Conservation (phyloP, 140 eudicot species). For the Ambrosia hybrid region DNA sequence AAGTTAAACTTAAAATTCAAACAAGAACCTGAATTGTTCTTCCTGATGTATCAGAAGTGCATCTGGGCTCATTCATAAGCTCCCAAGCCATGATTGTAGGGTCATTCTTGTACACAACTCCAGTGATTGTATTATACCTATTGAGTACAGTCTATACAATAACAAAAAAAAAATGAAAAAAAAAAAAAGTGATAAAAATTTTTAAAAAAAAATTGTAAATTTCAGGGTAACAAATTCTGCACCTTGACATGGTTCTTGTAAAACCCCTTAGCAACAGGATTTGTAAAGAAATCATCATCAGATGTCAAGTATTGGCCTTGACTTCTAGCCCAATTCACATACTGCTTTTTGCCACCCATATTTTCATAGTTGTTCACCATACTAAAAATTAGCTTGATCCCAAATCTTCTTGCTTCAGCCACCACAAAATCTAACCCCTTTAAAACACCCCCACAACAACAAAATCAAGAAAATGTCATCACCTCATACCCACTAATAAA, state of each 20-base stretch:
- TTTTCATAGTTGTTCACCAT: constrained; percentile 85
- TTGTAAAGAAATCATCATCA: constrained; percentile 93
- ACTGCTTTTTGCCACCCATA: constrained; percentile 95
- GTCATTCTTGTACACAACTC: constrained; percentile 85
- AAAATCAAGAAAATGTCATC: constrained; percentile 27
- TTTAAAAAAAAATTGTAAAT: background rate
- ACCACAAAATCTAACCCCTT: constrained; percentile 98
- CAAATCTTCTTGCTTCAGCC: constrained; percentile 92
- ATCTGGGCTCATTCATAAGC: constrained; percentile 99
- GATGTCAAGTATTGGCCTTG: constrained; percentile 78
- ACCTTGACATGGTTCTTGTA: constrained; percentile 94
- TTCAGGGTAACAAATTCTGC: background rate
- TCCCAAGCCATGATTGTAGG: constrained; percentile 99
- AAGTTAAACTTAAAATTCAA: constrained; percentile 7
- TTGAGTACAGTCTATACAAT: constrained; percentile 72
- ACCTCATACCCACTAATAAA: constrained; percentile 18
- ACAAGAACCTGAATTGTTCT: constrained; percentile 79
- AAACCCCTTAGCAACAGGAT: constrained; percentile 73
- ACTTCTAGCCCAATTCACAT: constrained; percentile 93
- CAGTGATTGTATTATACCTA: constrained; percentile 73
- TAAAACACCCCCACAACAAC: constrained; percentile 14
- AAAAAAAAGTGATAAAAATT: background rate
- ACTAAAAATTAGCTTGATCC: constrained; percentile 80
- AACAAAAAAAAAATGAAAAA: background rate
- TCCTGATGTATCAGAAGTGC: constrained; percentile 94